Conservation (phyloP, 2,329 filamentous ascomycete species). For the Penicillium brevicompactum region DNA sequence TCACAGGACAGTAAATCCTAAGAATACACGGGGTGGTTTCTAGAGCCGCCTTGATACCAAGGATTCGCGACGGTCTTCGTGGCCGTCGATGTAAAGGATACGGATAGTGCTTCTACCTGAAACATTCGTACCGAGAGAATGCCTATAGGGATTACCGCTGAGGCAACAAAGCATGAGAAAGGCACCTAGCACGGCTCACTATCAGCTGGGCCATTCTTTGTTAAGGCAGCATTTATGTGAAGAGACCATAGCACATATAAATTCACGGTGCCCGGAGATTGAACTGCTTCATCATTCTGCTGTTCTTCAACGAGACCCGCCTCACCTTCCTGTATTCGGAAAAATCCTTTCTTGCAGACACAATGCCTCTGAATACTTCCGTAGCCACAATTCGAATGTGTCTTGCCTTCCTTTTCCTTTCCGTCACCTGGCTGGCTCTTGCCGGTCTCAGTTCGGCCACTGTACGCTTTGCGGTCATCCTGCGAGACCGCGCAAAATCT, state of each 20-base stretch:
- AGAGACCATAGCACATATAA: neutral
- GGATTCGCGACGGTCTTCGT: neutral
- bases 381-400: neutral
- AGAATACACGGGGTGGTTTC: too few species aligned
- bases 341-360: too few species aligned
- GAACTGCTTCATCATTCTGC: neutral
- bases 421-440: constrained; percentile 1
- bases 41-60: too few species aligned
- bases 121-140: neutral
- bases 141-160: too few species aligned
- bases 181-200: too few species aligned
- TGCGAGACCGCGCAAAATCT: too few species aligned
- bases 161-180: too few species aligned
- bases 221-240: too few species aligned
- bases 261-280: neutral
- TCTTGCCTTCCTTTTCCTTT: constrained; percentile 4
- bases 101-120: neutral
- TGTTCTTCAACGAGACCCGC: too few species aligned
- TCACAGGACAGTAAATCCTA: too few species aligned
- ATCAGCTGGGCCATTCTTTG: too few species aligned
- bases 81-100: neutral
- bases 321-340: too few species aligned
- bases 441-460: neutral
- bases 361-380: neutral
- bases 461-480: neutral